Conservation (phyloP, 768 basidiomycete genomes). For the Rhodosporidiobolus sp. region DNA sequence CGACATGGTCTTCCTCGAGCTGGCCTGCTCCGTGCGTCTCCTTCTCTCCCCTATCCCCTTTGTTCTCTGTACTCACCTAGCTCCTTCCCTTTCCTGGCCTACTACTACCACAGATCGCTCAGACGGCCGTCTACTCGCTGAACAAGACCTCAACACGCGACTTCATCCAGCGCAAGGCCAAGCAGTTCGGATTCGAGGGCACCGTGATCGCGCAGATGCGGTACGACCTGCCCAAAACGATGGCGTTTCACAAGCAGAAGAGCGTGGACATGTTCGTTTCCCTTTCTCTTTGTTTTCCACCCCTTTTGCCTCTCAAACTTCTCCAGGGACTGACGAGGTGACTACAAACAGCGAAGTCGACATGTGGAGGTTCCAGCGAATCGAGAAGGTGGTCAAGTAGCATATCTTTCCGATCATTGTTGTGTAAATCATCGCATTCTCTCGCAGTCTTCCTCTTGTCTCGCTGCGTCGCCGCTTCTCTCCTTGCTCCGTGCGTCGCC, state of each 20-base stretch:
- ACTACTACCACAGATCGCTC: constrained; percentile 34
- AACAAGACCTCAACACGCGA: constrained; percentile 42
- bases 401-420: too few relatives aligned
- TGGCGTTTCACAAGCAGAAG: constrained; percentile 45
- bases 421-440: too few relatives aligned
- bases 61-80: too few relatives aligned
- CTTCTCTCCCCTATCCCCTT: neutral
- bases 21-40: constrained; percentile 38
- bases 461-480: too few relatives aligned
- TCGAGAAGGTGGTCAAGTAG: constrained; percentile 26
- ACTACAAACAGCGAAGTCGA: constrained; percentile 29
- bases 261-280: constrained; percentile 41
- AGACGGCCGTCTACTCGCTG: constrained; percentile 43
- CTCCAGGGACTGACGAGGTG: neutral
- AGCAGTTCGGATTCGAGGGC: constrained; percentile 36
- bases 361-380: constrained; percentile 35
- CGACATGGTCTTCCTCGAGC: constrained; percentile 45
- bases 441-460: too few relatives aligned
- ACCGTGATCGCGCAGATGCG: constrained; percentile 42
- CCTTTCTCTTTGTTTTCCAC: neutral
- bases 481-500: too few relatives aligned
- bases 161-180: constrained; percentile 36
- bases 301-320: too few relatives aligned
- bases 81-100: neutral
- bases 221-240: constrained; percentile 44